phyloP scores from a whole-genome alignment of 2,329 filamentous ascomycete genomes.

The Pyricularia grisea region DNA sequence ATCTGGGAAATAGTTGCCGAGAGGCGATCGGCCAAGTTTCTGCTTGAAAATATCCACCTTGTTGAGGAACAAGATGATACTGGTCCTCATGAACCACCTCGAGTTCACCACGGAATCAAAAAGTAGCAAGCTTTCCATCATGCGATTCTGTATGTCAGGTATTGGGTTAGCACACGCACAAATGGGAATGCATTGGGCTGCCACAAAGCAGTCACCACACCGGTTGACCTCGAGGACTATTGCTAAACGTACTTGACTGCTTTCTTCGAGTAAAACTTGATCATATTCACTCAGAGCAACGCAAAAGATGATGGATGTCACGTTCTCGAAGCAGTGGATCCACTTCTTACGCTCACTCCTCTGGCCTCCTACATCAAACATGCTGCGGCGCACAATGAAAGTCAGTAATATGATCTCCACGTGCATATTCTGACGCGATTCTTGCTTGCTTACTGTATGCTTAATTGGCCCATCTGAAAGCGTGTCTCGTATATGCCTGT shows the following conservation, averaged over 20 bases:
- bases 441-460: constrained; percentile 75
- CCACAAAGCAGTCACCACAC: background rate
- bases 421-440: background rate
- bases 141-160: constrained; percentile 64
- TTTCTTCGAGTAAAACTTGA: constrained; percentile 92
- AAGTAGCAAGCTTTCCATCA: constrained; percentile 96
- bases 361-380: constrained; percentile 98
- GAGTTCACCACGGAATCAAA: constrained; percentile 99
- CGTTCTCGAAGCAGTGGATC: constrained; percentile 99
- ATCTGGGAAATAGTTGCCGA: constrained; percentile 94
- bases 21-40: constrained; percentile 79
- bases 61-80: constrained; percentile 97
- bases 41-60: constrained; percentile 98
- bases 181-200: background rate
- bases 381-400: constrained; percentile 44
- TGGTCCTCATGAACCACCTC: constrained; percentile 97
- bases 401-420: background rate
- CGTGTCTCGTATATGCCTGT: constrained; percentile 98
- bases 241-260: constrained; percentile 66
- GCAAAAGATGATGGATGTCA: constrained; percentile 99
- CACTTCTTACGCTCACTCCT: constrained; percentile 98
- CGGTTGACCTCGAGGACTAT: background rate
- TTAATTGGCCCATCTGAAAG: constrained; percentile 97
- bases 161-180: constrained; percentile 1
- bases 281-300: constrained; percentile 98